phyloP scores from a whole-genome alignment of 768 basidiomycete genomes.

The Podaxis sp. region DNA sequence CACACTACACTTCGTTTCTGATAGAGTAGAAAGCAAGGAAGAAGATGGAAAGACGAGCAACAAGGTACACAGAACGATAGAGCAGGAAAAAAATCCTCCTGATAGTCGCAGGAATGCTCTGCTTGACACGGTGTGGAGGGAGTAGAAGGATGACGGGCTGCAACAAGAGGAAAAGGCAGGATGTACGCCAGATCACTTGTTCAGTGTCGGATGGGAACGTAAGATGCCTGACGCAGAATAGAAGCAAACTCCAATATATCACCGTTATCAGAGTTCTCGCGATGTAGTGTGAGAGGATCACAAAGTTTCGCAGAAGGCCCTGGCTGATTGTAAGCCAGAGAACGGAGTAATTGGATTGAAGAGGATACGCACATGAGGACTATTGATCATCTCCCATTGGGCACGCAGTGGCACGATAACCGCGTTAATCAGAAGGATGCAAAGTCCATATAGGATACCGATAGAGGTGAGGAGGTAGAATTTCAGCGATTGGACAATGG shows the following conservation, averaged over 20 bases:
- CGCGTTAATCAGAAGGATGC: neutral
- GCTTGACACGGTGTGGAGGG: neutral
- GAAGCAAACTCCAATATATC: neutral
- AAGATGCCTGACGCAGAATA: neutral
- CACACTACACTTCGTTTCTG: neutral
- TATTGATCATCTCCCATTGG: neutral
- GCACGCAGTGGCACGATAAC: neutral
- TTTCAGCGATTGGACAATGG: neutral
- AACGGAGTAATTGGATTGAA: neutral
- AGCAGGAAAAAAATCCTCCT: neutral
- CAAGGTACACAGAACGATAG: neutral
- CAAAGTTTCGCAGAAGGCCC: neutral
- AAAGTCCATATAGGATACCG: neutral
- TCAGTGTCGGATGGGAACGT: neutral
- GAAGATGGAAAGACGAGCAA: neutral
- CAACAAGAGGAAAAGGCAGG: neutral
- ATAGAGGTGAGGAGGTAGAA: neutral
- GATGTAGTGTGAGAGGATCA: neutral
- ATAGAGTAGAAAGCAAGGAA: neutral
- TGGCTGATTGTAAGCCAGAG: neutral
- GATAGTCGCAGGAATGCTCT: neutral
- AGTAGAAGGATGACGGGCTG: conserved; percentile 1
- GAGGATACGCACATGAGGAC: neutral
- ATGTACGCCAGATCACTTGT: neutral
- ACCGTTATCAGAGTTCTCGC: neutral